These are phyloP conservation scores for Colletotrichum sp. DNA, from an alignment of 2,329 filamentous ascomycete genomes.

Conservation along the genomic window DNA sequence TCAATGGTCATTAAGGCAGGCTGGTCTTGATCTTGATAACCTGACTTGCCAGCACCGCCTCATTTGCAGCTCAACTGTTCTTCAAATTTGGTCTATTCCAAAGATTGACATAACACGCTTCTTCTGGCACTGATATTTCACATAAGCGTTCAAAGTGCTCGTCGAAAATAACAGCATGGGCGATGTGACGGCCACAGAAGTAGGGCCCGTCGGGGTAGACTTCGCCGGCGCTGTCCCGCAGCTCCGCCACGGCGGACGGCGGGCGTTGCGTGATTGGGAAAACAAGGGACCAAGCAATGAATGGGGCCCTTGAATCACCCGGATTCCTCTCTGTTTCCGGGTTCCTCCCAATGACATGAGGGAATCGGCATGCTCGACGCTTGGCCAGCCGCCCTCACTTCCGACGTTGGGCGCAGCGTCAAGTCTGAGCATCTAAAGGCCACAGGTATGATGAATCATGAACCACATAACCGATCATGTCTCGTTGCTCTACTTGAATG, in stretches of 20 bases:
- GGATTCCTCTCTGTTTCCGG: not conserved
- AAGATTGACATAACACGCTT: no score
- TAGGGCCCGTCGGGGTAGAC: not conserved
- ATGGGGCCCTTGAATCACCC: not conserved
- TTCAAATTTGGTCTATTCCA: no score
- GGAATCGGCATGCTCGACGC: not conserved
- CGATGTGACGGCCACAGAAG: not conserved
- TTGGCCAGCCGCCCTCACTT: not conserved
- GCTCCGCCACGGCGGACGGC: not conserved
- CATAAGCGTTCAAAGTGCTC: not conserved
- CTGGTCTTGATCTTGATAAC: not conserved
- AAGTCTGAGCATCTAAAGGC: not conserved
- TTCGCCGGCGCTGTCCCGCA: not conserved
- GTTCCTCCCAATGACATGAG: not conserved
- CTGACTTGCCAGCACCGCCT: not conserved
- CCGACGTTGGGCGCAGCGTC: not conserved
- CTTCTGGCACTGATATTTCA: not conserved
- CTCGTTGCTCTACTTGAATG: not conserved
- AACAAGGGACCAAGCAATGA: not conserved
- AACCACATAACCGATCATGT: not conserved
- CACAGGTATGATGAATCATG: not conserved
- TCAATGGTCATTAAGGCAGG: fast-evolving
- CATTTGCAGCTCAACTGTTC: no score
- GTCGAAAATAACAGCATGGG: fast-evolving
- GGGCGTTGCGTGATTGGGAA: not conserved